These are phyloP conservation scores for Marchantia paleacea DNA, from an alignment of 225 moss, liverwort and hornwort genomes.

Conservation along the genomic window DNA sequence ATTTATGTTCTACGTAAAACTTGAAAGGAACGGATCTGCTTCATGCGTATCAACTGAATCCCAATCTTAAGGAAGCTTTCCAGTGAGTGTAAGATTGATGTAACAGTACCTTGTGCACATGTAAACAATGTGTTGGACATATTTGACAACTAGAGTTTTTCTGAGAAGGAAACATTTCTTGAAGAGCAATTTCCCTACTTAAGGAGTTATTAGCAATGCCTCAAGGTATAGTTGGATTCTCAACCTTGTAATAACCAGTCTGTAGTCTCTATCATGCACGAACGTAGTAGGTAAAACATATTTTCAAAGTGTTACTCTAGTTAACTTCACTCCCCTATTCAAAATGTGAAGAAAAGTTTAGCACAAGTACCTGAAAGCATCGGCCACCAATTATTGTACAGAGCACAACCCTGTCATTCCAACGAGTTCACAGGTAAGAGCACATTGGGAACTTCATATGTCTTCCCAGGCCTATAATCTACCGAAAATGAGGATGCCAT, in stretches of 20 bases:
- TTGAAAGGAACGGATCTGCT: too few species aligned
- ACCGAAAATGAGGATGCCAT: background rate
- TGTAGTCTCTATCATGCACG: background rate
- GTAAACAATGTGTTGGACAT: too few species aligned
- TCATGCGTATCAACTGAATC: too few species aligned
- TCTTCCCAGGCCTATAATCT: background rate
- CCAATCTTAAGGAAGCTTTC: too few species aligned
- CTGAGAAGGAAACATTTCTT: too few species aligned
- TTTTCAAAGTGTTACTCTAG: background rate
- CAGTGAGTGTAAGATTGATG: too few species aligned
- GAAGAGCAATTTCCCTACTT: too few species aligned
- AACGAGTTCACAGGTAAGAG: conserved; percentile 4
- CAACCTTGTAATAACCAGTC: background rate
- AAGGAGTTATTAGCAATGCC: too few species aligned
- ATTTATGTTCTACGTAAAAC: too few species aligned
- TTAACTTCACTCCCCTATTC: background rate
- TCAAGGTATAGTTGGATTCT: background rate
- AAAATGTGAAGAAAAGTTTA: background rate
- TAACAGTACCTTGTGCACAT: too few species aligned
- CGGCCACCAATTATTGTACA: conserved; percentile 99
- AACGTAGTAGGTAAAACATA: background rate
- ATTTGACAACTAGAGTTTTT: too few species aligned
- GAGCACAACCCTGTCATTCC: conserved; percentile 64
- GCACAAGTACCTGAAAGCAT: conserved; percentile 77
- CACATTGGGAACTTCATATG: background rate